These are phyloP conservation scores for Asterophora lycoperdoides DNA, from an alignment of 768 basidiomycete species.

Conservation along the genomic window DNA sequence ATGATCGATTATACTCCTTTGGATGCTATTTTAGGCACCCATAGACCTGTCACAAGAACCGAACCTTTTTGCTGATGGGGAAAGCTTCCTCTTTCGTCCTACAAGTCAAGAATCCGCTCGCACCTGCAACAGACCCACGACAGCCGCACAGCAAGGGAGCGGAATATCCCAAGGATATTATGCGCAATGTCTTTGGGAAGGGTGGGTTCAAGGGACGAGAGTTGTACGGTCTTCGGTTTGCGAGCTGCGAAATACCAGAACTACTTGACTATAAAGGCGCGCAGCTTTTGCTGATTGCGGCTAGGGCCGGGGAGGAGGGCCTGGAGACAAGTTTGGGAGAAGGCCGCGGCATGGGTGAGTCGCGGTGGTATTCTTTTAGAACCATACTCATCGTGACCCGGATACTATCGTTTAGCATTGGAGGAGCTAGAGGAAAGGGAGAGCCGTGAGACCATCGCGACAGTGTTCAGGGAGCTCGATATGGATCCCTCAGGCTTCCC, in stretches of 20 bases:
- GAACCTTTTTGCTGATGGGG: no score
- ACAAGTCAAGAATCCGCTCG: slow-evolving; percentile 60
- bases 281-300: slow-evolving; percentile 52
- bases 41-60: no score
- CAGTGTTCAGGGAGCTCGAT: slow-evolving; percentile 43
- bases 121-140: slow-evolving; percentile 33
- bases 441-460: slow-evolving; percentile 32
- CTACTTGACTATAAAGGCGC: slow-evolving; percentile 52
- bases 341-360: slow-evolving; percentile 47
- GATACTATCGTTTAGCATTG: slow-evolving; percentile 28
- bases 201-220: slow-evolving; percentile 27
- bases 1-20: no score
- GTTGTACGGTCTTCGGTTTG: slow-evolving; percentile 46
- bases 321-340: slow-evolving; percentile 48
- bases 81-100: slow-evolving; percentile 50
- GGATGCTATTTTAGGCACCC: no score
- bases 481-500: slow-evolving; percentile 38
- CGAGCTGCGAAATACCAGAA: slow-evolving; percentile 45
- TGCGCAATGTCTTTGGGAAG: slow-evolving; percentile 46
- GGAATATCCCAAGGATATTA: slow-evolving; percentile 43
- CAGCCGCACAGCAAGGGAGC: slow-evolving; percentile 32
- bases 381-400: no score
- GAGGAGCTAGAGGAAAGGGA: slow-evolving; percentile 36
- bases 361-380: neutral
- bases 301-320: slow-evolving; percentile 43